phyloP scores from a whole-genome alignment of 495 filamentous ascomycete species.

The Penicillium argentinense region DNA sequence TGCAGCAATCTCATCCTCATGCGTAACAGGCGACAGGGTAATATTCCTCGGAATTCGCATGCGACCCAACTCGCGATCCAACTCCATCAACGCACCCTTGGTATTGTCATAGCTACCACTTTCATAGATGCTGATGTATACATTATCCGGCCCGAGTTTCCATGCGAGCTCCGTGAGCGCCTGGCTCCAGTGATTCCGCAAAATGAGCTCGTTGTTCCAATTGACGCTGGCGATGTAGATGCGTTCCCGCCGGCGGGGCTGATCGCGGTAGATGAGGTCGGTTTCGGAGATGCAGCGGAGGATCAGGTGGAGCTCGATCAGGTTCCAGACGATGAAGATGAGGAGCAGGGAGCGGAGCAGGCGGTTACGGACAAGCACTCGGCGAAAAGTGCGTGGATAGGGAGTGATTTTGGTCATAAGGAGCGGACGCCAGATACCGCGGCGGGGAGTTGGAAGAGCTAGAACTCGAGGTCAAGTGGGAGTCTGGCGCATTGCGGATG shows the following conservation, averaged over 20 bases:
- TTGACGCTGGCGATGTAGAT: conserved; percentile 68
- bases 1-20: conserved; percentile 50
- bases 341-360: conserved; percentile 24
- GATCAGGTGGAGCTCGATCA: conserved; percentile 26
- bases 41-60: conserved; percentile 55
- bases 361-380: conserved; percentile 14
- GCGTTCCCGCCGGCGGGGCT: conserved; percentile 33
- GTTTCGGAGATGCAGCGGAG: conserved; percentile 15
- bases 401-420: conserved; percentile 17
- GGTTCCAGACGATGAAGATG: conserved; percentile 22
- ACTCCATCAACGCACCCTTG: conserved; percentile 60
- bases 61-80: conserved; percentile 55
- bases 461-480: neutral
- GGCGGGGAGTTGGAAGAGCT: neutral
- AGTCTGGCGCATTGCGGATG: neutral
- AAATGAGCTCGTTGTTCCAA: conserved; percentile 67
- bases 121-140: conserved; percentile 70
- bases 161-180: conserved; percentile 56
- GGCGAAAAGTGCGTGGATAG: conserved; percentile 13
- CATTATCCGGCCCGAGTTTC: conserved; percentile 61
- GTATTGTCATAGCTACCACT: conserved; percentile 71
- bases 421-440: conserved; percentile 16
- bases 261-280: conserved; percentile 14
- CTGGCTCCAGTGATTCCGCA: conserved; percentile 61
- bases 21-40: conserved; percentile 51